Base-by-base conservation (phyloP, 176 grass and related monocot genomes). In the Carex pumila region DNA sequence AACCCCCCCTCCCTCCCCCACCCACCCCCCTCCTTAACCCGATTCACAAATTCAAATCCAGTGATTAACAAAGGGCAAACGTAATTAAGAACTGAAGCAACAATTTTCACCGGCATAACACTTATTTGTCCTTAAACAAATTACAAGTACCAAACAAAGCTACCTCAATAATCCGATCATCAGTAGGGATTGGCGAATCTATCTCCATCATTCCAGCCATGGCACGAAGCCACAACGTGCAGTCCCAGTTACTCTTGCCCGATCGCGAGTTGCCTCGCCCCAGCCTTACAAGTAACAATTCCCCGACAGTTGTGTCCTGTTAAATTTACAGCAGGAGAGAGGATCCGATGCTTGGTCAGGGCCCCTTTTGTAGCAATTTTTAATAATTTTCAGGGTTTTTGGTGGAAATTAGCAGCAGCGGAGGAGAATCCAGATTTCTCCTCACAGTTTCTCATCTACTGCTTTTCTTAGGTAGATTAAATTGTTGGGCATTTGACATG, bases 201-300 rank as follows among this genome's bases (percentile, higher is more conserved):
- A 90, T 9, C 64, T 92, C 93, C 80, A 63, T 85, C 81, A 95
- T 98, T 67, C 93, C 97, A 43, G 93, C 90, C 93, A 96, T 95
- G 88, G 92, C 88, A 47, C 93, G 90, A 88, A 99, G 88, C 97
- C 96, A 97, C 83, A 80, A 73, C 86, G 85, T 65, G 85, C 94
- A 95, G 82, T 84, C 93, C 93, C 97, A 99, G 87, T 86, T 90
- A 25, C 81, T 83, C 61, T 83, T 83, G 47, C 88, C 88, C 91
- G 91, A 95, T 84, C 91, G 91, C 43, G 91, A 92, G 88, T 85
- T 89, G 87, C 91, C 89, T 10, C 95, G 93, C 93, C 97, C 93
- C 97, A 99, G 97, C 87, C 89, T 96, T 89, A 6, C 93, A 34
- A 19, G 56, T 21, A 39, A 43, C 13, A 13, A 1, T 66, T 69